Evolutionary conservation across 345 rosid genomes (phyloP), one percentile per base, ranked within the genome.

Genomic region (Draba incana): DNA sequence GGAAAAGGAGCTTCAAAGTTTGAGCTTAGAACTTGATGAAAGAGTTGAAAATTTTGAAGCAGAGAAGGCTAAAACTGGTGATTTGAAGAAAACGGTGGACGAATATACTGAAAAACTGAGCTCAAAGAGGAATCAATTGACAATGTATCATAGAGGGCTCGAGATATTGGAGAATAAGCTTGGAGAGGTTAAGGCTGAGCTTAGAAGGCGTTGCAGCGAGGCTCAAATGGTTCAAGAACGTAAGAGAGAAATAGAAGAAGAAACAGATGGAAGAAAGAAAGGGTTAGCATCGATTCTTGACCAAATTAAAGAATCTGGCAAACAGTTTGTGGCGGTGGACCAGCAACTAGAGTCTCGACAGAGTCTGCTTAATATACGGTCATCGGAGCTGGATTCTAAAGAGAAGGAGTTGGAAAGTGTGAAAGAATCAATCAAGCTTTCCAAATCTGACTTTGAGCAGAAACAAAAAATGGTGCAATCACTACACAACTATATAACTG

Each of bases 1-100:
- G 57, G 71, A 72, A 30, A 42, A 65, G 59, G 46, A 65, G 66
- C 53, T 72, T 8, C 50, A 65, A 3, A 41, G 2, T 63, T 12
- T 53, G 57, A 71, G 69, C n/a, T 14, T 30, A 10, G 63, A 71
- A 2, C 15, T 71, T 48, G 50, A 39, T n/a, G 5, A 28, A 28
- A 28, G 31, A 5, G 3, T 4, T 28, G 31, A 28, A 3, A 28
- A 3, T 28, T 28, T 28, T 5, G 5, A 5, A 28, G 5, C 3
- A 28, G 31, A 28, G 31, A 28, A 28, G 13, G 49, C 38, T 54
- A 50, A 62, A 62, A 41, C 42, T 28, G 20, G 20, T 20, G 20
- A 20, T 20, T 20, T 20, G 20, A 20, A 20, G 20, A 20, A 20
- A 20, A 20, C 20, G 20, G 20, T 20, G 20, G 20, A 20, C 20